Conservation (phyloP, 352 stramenopile genomes). For the Globisporangium sylvaticum region DNA sequence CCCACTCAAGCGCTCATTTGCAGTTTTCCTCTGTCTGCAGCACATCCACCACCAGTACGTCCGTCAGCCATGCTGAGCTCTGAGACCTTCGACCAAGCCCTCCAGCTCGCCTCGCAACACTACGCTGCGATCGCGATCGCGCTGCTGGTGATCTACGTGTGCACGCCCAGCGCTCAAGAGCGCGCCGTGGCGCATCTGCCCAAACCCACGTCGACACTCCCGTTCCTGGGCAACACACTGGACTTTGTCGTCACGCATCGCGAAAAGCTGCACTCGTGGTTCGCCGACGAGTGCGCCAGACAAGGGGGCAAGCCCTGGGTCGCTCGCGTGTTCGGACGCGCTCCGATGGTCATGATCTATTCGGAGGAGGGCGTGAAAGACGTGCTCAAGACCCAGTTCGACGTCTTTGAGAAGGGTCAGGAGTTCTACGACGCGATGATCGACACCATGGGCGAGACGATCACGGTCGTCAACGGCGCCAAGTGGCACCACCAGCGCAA, state of each 20-base stretch:
- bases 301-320: constrained; percentile 32
- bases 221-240: constrained; percentile 16
- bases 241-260: constrained; percentile 11
- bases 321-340: constrained; percentile 27
- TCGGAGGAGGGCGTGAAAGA: constrained; percentile 38
- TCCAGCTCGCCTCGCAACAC: background rate
- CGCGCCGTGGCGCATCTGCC: constrained; percentile 8
- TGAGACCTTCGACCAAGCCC: background rate
- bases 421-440: constrained; percentile 32
- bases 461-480: constrained; percentile 18
- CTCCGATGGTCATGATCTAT: constrained; percentile 36
- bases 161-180: background rate
- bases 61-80: background rate
- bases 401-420: constrained; percentile 60
- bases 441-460: constrained; percentile 10
- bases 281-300: constrained; percentile 17
- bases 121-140: background rate
- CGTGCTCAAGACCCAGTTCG: constrained; percentile 49
- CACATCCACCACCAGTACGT: too few relatives aligned
- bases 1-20: background rate
- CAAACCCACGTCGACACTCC: constrained; percentile 12
- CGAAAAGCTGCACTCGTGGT: constrained; percentile 21
- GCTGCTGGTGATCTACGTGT: background rate
- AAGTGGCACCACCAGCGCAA: constrained; percentile 43
- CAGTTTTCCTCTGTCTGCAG: background rate